Base-by-base conservation (phyloP, 371 early-diverging fungal species). In the Mucor piriformis region DNA sequence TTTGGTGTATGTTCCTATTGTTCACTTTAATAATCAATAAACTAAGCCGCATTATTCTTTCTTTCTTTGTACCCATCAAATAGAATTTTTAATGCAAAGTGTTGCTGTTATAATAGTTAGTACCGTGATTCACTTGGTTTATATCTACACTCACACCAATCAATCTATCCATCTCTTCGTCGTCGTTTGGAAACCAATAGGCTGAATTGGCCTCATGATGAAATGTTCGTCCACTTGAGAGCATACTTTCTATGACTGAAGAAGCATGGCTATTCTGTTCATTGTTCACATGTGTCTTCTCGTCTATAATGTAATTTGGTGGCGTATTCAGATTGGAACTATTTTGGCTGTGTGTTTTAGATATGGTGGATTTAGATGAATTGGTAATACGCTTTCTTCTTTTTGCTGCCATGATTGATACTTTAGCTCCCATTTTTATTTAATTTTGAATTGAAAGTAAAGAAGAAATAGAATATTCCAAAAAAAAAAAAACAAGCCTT, bases 121-220 rank as follows among this genome's bases (percentile, higher is more conserved):
- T 18, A 16, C 8, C 18, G 6, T 8, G 2, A 5, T 18, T 42
- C 8, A 16, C 6, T 18, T 18, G 20, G 23, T 7, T 54, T 25
- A 15, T 59, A 58, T 47, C 51, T 54, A 65, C 6, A 35, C 50
- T 66, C 72, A 77, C 77, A 11, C 77, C 74, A 35, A 66, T 57
- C 7, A 77, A 43, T 23, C 77, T 59, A 50, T 77, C 74, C 56
- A 77, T 61, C 53, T 77, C 77, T 54, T 74, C 72, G 23, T 74
- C 64, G 27, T 77, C 74, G 49, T 59, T 74, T n/a, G 77, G 77
- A 20, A 74, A 64, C 77, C 77, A 77, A 43, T 74, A 77, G 5
- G 67, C 66, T 2, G 74, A 72, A 37, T 64, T 65, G 12, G 32
- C 20, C 20, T 52, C 60, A 20, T 64, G 56, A 24, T 63, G 60